A percentile compares a stretch with the other conserved stretches of the same genome.
phyloP scores from a whole-genome alignment of 208 protist species.

The Leishmania braziliensis region DNA sequence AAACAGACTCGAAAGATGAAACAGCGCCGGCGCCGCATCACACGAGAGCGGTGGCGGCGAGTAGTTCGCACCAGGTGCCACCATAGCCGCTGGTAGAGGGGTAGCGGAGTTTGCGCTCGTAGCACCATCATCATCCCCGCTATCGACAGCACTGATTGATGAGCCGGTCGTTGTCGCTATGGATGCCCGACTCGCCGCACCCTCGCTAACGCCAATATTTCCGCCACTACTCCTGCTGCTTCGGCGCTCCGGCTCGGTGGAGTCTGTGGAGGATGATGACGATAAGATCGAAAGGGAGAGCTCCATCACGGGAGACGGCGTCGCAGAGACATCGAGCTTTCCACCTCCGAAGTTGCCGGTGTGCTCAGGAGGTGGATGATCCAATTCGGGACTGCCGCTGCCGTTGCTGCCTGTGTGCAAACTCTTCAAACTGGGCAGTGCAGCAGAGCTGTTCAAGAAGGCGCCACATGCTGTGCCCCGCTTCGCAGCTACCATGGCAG shows the following conservation, averaged over 20 bases:
- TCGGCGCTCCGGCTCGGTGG: background rate
- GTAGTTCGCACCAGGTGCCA: background rate
- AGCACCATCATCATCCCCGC: background rate
- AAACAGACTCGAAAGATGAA: slow-evolving; percentile 6
- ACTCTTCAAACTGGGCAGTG: background rate
- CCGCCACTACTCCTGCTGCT: background rate
- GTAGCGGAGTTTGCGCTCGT: background rate
- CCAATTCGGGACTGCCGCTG: background rate
- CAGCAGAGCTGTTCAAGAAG: background rate
- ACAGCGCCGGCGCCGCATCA: slow-evolving; percentile 21
- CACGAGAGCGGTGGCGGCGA: slow-evolving; percentile 24
- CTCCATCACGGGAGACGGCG: background rate
- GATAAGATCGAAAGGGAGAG: background rate
- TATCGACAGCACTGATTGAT: background rate
- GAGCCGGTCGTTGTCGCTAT: background rate
- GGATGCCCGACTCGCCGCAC: background rate
- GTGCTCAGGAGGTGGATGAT: background rate
- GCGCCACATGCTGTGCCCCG: background rate
- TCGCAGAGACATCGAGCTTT: background rate
- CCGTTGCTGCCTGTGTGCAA: background rate
- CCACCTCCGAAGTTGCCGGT: background rate
- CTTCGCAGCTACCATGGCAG: background rate
- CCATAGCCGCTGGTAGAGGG: background rate
- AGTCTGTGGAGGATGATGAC: background rate
- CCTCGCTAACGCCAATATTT: background rate